phyloP scores from a whole-genome alignment of 2,329 filamentous ascomycete species.

The Huntiella omanensis region DNA sequence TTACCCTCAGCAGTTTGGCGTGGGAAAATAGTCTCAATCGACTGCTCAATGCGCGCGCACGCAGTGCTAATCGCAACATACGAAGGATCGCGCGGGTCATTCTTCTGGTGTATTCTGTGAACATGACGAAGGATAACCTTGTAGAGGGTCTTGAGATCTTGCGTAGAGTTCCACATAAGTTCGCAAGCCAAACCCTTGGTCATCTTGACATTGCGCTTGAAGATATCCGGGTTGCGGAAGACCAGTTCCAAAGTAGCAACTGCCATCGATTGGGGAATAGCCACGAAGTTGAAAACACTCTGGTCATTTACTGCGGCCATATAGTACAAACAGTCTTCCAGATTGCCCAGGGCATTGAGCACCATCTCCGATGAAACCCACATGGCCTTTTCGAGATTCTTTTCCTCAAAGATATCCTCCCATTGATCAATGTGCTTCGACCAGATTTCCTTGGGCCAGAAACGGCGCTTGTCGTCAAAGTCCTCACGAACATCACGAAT shows the following conservation, averaged over 20 bases:
- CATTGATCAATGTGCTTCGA: slow-evolving; percentile 82
- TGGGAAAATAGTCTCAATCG: slow-evolving; percentile 87
- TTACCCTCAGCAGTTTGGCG: slow-evolving; percentile 47
- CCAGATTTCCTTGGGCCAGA: slow-evolving; percentile 96
- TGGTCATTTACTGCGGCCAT: slow-evolving; percentile 89
- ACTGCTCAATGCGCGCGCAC: slow-evolving; percentile 78
- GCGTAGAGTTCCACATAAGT: slow-evolving; percentile 81
- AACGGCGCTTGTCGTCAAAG: slow-evolving; percentile 66
- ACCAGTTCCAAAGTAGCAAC: slow-evolving; percentile 84
- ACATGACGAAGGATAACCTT: slow-evolving; percentile 64
- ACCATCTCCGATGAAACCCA: slow-evolving; percentile 90
- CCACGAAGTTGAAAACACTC: slow-evolving; percentile 97
- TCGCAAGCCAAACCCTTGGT: slow-evolving; percentile 84
- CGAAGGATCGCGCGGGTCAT: slow-evolving; percentile 80
- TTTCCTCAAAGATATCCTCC: slow-evolving; percentile 72
- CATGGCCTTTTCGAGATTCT: slow-evolving; percentile 58
- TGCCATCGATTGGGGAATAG: slow-evolving; percentile 92
- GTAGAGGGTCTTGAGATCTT: slow-evolving; percentile 68
- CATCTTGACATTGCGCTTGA: slow-evolving; percentile 83
- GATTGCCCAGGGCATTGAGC: slow-evolving; percentile 67
- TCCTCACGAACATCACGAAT: slow-evolving; percentile 92
- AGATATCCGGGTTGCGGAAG: slow-evolving; percentile 79
- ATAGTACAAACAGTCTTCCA: slow-evolving; percentile 92
- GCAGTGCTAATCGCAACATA: slow-evolving; percentile 81
- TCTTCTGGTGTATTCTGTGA: slow-evolving; percentile 77